Conservation (phyloP, 1,284 basidiomycete species). For the Melampsora americana region DNA sequence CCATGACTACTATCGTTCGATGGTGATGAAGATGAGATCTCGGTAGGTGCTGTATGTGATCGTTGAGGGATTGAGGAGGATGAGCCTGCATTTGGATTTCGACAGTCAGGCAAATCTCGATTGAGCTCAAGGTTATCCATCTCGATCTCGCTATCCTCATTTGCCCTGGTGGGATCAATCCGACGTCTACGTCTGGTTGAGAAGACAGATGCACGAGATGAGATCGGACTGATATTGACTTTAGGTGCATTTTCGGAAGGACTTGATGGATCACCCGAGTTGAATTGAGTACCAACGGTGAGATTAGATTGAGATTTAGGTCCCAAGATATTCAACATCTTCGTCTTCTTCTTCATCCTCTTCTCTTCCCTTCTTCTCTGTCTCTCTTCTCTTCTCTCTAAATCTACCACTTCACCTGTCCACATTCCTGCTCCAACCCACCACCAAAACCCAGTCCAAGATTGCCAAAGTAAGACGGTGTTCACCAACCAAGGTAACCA, state of each 20-base stretch:
- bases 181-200: no score
- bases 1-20: background rate
- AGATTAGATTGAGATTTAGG: conserved; percentile 17
- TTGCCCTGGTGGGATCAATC: background rate
- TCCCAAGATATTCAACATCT: conserved; percentile 23
- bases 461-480: conserved; percentile 87
- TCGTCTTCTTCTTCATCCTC: conserved; percentile 15
- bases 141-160: background rate
- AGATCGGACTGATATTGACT: conserved; percentile 4
- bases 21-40: conserved; percentile 15
- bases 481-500: conserved; percentile 83
- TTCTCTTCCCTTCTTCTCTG: conserved; percentile 39
- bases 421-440: conserved; percentile 88
- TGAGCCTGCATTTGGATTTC: no score
- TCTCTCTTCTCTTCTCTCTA: conserved; percentile 59
- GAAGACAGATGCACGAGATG: background rate
- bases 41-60: background rate
- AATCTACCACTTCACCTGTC: conserved; percentile 64
- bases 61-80: background rate
- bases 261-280: background rate
- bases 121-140: background rate
- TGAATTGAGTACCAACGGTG: background rate
- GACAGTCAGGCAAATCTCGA: background rate
- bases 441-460: conserved; percentile 67
- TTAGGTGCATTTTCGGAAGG: background rate